A percentile compares a stretch with the other conserved stretches of the same genome.
These are phyloP conservation scores for Colletotrichum caudatum DNA, from an alignment of 2,329 filamentous ascomycete genomes.

Conservation along the genomic window DNA sequence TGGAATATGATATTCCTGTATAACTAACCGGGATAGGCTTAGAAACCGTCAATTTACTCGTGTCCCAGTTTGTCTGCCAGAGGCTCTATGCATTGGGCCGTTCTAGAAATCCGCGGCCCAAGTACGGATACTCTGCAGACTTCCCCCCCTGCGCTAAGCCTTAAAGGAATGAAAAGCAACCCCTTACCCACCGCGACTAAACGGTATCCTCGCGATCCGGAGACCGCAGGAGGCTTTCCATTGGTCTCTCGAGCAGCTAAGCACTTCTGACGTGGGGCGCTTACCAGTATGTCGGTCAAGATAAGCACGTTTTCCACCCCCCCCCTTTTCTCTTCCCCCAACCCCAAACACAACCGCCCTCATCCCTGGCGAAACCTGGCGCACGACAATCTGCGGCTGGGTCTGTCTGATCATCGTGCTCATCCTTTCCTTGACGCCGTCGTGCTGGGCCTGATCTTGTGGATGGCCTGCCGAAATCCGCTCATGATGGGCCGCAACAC, in stretches of 20 bases:
- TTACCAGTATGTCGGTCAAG: background rate
- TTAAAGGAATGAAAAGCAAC: slow-evolving; percentile 16
- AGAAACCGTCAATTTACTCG: too few relatives aligned
- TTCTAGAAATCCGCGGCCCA: background rate
- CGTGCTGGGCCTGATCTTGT: slow-evolving; percentile 7
- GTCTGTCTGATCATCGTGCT: slow-evolving; percentile 42
- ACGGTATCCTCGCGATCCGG: slow-evolving; percentile 19
- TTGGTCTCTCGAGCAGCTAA: slow-evolving; percentile 26
- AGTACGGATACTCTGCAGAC: background rate
- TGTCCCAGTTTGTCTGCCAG: slow-evolving; percentile 12
- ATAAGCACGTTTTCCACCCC: background rate
- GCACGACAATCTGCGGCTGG: slow-evolving; percentile 34
- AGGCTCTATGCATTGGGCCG: background rate
- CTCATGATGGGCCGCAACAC: slow-evolving; percentile 10
- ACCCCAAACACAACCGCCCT: slow-evolving; percentile 17
- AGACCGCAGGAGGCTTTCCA: background rate
- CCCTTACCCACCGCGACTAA: slow-evolving; percentile 18
- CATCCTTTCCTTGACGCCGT: slow-evolving; percentile 20
- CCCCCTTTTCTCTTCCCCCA: background rate
- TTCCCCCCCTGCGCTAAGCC: slow-evolving; percentile 28
- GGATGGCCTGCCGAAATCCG: background rate
- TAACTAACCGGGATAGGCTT: too few relatives aligned
- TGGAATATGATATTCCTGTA: too few relatives aligned
- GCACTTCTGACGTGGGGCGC: slow-evolving; percentile 25
- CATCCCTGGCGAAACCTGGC: slow-evolving; percentile 36